These are phyloP conservation scores for Apophysomyces elegans DNA, from an alignment of 371 early-diverging fungal genomes.

Conservation along the genomic window DNA sequence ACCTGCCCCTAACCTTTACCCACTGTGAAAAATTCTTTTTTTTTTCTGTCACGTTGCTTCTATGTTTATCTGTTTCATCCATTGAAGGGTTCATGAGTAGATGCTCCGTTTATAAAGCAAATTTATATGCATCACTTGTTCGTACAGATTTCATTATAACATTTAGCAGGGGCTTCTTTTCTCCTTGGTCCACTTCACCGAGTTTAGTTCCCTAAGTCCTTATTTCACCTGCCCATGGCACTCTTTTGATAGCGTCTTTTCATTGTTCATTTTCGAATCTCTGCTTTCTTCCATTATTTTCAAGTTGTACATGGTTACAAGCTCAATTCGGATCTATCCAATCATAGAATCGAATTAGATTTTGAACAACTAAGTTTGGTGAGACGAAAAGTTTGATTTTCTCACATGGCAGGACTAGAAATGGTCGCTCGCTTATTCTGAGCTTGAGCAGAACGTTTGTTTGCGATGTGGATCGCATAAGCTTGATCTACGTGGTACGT, in stretches of 20 bases:
- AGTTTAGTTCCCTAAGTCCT: background rate
- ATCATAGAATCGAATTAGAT: background rate
- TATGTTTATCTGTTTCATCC: background rate
- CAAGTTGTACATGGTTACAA: constrained; percentile 1
- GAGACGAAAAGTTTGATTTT: background rate
- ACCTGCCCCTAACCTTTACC: background rate
- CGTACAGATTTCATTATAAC: too few relatives aligned
- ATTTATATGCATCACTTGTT: background rate
- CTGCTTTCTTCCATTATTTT: background rate
- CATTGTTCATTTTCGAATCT: background rate
- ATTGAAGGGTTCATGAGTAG: background rate
- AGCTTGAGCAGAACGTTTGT: too few relatives aligned
- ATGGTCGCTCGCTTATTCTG: too few relatives aligned
- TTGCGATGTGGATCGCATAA: too few relatives aligned
- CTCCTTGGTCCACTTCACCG: too few relatives aligned
- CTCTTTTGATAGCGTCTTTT: background rate
- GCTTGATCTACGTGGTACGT: too few relatives aligned
- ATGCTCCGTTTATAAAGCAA: background rate
- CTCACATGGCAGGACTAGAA: constrained; percentile 1
- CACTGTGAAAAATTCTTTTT: background rate
- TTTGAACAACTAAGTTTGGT: background rate
- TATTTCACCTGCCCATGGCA: background rate
- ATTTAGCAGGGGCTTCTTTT: too few relatives aligned
- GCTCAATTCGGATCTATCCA: background rate
- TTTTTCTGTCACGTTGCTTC: background rate